phyloP scores from a whole-genome alignment of 2,329 filamentous ascomycete species.

The Orbilia oligospora region DNA sequence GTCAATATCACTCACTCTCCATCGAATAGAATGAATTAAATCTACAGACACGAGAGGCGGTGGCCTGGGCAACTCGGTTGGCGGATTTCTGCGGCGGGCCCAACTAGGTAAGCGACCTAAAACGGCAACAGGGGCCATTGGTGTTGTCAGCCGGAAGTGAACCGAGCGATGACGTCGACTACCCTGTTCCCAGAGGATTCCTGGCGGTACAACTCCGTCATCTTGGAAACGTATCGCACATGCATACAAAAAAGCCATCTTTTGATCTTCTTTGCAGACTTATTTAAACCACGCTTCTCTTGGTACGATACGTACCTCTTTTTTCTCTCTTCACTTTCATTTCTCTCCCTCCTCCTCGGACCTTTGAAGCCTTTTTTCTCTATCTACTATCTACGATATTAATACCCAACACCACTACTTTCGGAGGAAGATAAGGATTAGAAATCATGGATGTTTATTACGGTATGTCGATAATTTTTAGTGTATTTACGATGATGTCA shows the following conservation, averaged over 20 bases:
- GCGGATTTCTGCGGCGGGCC: constrained; percentile 13
- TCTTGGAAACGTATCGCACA: constrained; percentile 8
- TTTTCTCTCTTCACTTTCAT: no score
- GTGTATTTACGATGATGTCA: background rate
- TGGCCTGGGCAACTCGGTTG: background rate
- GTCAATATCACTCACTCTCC: background rate
- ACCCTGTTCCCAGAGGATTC: constrained; percentile 9
- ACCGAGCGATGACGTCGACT: constrained; percentile 48
- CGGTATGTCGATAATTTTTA: constrained; percentile 11
- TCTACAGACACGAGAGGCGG: background rate
- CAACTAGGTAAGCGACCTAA: constrained; percentile 48
- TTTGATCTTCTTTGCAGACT: no score
- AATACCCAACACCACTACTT: background rate
- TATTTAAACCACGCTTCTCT: constrained; percentile 3
- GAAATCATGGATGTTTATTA: constrained; percentile 50
- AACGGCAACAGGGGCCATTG: constrained; percentile 18
- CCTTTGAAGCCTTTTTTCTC: background rate
- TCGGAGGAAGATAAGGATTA: constrained; percentile 1
- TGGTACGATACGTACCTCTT: background rate
- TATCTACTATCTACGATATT: background rate
- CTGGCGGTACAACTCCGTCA: constrained; percentile 3
- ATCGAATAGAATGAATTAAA: no score
- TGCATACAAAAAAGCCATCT: no score
- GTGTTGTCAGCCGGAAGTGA: background rate
- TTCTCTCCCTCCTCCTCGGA: no score